Percentiles rank a stretch among this genome's conserved stretches.
Evolutionary conservation across 2,329 filamentous ascomycete species (phyloP).

Genomic region (Alternaria novae-zelandiae): DNA sequence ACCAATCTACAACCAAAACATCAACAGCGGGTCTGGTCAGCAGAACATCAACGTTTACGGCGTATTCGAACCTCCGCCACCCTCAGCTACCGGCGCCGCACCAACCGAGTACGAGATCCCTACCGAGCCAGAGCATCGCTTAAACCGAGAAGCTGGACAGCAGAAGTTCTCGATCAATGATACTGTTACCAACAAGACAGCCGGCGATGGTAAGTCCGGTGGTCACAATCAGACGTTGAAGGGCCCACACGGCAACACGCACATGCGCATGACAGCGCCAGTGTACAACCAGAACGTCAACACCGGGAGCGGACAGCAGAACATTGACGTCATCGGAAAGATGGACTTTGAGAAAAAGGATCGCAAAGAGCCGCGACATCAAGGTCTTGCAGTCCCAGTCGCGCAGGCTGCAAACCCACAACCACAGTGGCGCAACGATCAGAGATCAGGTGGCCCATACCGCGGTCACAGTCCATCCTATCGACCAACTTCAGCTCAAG

Average conservation of each 20-base stretch:
- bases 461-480: background rate
- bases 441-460: background rate
- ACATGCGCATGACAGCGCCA: background rate
- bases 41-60: background rate
- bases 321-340: background rate
- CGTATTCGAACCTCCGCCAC: background rate
- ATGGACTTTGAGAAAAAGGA: background rate
- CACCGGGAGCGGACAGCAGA: background rate
- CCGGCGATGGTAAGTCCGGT: background rate
- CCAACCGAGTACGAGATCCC: background rate
- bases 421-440: background rate
- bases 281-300: background rate
- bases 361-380: background rate
- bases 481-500: background rate
- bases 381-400: background rate
- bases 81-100: background rate
- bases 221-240: background rate
- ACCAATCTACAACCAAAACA: background rate
- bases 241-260: background rate
- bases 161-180: background rate
- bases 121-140: background rate
- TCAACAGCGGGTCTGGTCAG: background rate
- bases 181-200: background rate
- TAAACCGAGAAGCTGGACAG: background rate
- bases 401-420: background rate